Percentiles rank a stretch among this genome's conserved stretches.
Evolutionary conservation across 257 asterid genomes (phyloP).

Genomic region (Salvia splendens): DNA sequence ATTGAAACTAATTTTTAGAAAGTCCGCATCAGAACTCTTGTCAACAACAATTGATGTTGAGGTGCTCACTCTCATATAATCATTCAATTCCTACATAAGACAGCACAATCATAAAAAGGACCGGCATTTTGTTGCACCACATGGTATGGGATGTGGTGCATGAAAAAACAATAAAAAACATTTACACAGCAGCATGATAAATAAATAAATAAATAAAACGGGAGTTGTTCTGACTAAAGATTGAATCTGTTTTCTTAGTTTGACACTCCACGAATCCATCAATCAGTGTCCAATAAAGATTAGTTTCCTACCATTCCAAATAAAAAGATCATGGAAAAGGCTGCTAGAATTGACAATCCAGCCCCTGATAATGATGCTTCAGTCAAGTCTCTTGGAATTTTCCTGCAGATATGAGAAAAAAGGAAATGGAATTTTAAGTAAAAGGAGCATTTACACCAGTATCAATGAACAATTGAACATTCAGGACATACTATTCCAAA

Average conservation of each 20-base stretch:
- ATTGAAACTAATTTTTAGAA: constrained; percentile 82
- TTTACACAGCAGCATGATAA: constrained; percentile 14
- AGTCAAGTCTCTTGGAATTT: constrained; percentile 84
- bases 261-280: constrained; percentile 13
- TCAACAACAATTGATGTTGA: constrained; percentile 79
- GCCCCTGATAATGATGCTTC: constrained; percentile 95
- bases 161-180: neutral
- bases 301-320: constrained; percentile 84
- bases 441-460: constrained; percentile 2
- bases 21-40: constrained; percentile 87
- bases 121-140: neutral
- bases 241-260: constrained; percentile 4
- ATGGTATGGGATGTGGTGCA: constrained; percentile 2
- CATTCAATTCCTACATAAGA: constrained; percentile 71
- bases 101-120: constrained; percentile 29
- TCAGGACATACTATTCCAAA: constrained; percentile 11
- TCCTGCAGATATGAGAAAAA: constrained; percentile 55
- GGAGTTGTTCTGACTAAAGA: neutral
- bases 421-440: constrained; percentile 1
- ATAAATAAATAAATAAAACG: neutral
- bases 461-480: constrained; percentile 4
- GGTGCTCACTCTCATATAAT: constrained; percentile 68
- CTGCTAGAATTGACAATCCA: constrained; percentile 87
- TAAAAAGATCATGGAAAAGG: constrained; percentile 72
- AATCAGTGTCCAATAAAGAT: constrained; percentile 18